Percentiles rank a stretch among this genome's conserved stretches.
phyloP scores from a whole-genome alignment of 164 flowering plant genomes.

The Kalanchoe fedtschenkoi region DNA sequence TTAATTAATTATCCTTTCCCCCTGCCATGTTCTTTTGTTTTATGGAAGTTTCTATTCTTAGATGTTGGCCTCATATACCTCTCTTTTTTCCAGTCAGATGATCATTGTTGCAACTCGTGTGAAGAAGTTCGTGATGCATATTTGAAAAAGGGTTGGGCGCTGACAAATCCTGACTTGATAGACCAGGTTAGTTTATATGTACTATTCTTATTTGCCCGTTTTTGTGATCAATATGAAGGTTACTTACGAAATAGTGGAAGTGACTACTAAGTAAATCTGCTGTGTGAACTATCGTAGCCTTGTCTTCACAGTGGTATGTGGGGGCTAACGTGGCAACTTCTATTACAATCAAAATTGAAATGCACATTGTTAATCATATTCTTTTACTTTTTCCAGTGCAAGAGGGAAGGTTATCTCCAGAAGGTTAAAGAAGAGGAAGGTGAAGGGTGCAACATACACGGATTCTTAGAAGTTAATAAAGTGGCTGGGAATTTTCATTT shows the following conservation, averaged over 20 bases:
- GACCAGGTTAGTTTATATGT: conserved; percentile 48
- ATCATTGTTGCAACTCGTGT: conserved; percentile 70
- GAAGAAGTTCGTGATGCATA: conserved; percentile 81
- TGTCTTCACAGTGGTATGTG: neutral
- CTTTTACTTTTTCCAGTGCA: conserved; percentile 33
- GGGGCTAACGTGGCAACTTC: too few relatives aligned
- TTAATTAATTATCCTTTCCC: neutral
- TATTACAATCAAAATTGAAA: too few relatives aligned
- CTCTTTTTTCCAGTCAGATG: conserved; percentile 42
- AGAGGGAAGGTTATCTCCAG: conserved; percentile 62
- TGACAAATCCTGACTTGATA: conserved; percentile 61
- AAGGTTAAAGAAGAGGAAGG: conserved; percentile 62
- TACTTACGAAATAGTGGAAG: neutral
- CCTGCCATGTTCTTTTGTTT: neutral
- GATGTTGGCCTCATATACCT: neutral
- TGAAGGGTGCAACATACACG: conserved; percentile 73
- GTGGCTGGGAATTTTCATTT: conserved; percentile 78
- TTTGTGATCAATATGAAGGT: neutral
- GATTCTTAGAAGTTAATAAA: conserved; percentile 61
- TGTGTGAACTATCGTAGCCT: too few relatives aligned
- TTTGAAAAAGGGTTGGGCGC: conserved; percentile 60
- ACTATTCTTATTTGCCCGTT: neutral
- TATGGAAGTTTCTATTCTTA: neutral
- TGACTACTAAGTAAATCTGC: neutral
- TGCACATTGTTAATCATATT: neutral